Evolutionary conservation across 2,329 filamentous ascomycete genomes (phyloP), one percentile per base, ranked within the genome.

Genomic region (Fusarium continuum): DNA sequence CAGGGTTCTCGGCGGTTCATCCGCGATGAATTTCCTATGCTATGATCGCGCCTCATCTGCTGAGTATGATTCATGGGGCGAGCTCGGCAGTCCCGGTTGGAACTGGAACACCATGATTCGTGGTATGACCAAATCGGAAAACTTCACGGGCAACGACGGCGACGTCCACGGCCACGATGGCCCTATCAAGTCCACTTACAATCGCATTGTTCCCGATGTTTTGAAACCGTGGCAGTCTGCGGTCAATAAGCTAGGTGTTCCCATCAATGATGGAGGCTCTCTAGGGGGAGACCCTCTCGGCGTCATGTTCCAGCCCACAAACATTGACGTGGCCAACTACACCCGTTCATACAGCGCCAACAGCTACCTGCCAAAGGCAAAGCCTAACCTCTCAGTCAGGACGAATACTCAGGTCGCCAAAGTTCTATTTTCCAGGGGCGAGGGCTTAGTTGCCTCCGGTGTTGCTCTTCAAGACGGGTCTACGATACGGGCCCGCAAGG

Each of bases 1-100:
- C 28, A 80, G 80, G 45, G 78, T 82, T 0, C 73, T 85, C 0
- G 82, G 82, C 6, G 83, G 82, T 9, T 79, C 77, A 13, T 80
- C 63, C 1, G 52, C 61, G 13, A 47, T 66, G 46, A 66, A 65
- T 17, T 49, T 66, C 74, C 9, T 79, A 43, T 73, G 72, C 52
- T 78, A 77, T 36, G 74, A 78, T 53, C 70, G 77, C 5, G 76
- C 75, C 2, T 52, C 73, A 4, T 70, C 72, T 3, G 64, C 70
- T 16, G 77, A 79, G 50, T 78, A 77, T 19, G 72, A 79, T 20
- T 67, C 70, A 17, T 79, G 77, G 77, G 72, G 68, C 9, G 70
- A 72, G n/a, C 61, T 79, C 1, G 76, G 76, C 1, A 78, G 72
- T 29, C 51, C 61, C 7, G 76, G 76, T 0, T 78, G 76, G 76